These are phyloP conservation scores for Backusella liffmaniae DNA, from an alignment of 192 early-diverging fungal genomes.

Conservation along the genomic window DNA sequence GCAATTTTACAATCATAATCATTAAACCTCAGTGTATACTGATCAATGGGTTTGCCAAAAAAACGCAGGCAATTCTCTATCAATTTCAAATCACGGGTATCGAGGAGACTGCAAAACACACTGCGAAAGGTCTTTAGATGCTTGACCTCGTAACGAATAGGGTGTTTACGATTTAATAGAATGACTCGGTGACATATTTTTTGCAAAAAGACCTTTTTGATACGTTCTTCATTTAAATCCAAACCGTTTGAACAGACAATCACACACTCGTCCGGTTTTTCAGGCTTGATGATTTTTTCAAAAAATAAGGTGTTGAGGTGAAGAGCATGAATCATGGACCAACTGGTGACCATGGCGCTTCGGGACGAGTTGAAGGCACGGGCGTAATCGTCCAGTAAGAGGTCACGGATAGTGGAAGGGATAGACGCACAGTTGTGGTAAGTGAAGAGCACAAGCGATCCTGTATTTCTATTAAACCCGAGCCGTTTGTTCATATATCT, in stretches of 20 bases:
- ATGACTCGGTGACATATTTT: background rate
- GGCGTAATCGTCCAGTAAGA: background rate
- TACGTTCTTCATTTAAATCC: background rate
- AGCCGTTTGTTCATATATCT: background rate
- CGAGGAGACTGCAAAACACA: background rate
- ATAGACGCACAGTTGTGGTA: background rate
- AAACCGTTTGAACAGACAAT: background rate
- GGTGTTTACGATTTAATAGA: background rate
- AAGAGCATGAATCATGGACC: conserved; percentile 16
- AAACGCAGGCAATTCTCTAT: conserved; percentile 3
- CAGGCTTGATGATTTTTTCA: background rate
- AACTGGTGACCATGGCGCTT: background rate
- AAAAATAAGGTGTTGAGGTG: background rate
- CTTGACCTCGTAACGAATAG: background rate
- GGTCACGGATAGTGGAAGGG: background rate
- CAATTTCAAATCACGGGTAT: background rate
- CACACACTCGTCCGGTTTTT: background rate
- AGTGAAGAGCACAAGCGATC: conserved; percentile 5
- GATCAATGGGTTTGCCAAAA: background rate
- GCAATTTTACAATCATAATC: conserved; percentile 4
- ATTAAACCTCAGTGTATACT: conserved; percentile 1
- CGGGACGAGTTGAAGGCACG: background rate
- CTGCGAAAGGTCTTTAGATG: background rate
- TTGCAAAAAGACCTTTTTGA: background rate
- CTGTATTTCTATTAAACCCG: background rate